phyloP scores from a whole-genome alignment of 108 stramenopile genomes.

The Fragilariopsis cylindrus region DNA sequence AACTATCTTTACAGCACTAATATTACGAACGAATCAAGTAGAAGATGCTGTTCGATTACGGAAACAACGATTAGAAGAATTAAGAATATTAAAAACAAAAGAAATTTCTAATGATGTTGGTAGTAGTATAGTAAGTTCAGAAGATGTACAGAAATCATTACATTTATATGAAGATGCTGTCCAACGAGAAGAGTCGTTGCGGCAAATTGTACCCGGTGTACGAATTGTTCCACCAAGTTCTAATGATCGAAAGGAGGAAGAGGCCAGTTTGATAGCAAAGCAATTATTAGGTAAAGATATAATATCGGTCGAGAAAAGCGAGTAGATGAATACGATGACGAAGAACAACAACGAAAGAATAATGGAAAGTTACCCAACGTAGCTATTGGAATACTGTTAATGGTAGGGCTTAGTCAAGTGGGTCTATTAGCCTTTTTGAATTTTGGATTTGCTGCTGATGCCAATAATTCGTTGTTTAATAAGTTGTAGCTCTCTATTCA shows the following conservation, averaged over 20 bases:
- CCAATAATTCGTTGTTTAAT: no score
- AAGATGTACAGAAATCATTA: conserved; percentile 30
- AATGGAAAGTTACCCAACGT: conserved; percentile 10
- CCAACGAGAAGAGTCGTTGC: conserved; percentile 47
- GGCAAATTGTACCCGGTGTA: conserved; percentile 66
- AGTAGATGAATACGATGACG: background rate
- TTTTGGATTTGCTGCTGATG: background rate
- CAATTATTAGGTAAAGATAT: conserved; percentile 36
- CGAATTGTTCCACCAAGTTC: conserved; percentile 60
- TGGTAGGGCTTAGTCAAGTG: conserved; percentile 12
- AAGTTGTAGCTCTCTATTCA: no score
- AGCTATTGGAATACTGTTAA: conserved; percentile 2
- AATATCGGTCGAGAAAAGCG: conserved; percentile 23
- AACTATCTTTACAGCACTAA: conserved; percentile 51
- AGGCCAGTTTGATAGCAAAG: conserved; percentile 50
- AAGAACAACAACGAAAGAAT: background rate
- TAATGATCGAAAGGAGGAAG: conserved; percentile 24
- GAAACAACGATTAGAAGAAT: conserved; percentile 39
- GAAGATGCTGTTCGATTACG: conserved; percentile 55
- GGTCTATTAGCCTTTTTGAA: conserved; percentile 18
- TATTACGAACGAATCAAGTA: conserved; percentile 52
- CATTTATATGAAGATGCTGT: conserved; percentile 56
- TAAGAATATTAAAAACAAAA: conserved; percentile 52
- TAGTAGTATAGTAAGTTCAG: conserved; percentile 21
- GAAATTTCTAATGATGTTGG: conserved; percentile 34